Percentiles rank a stretch among this genome's conserved stretches.
These are phyloP conservation scores for Calocera viscosa DNA, from an alignment of 768 basidiomycete genomes.

Conservation along the genomic window DNA sequence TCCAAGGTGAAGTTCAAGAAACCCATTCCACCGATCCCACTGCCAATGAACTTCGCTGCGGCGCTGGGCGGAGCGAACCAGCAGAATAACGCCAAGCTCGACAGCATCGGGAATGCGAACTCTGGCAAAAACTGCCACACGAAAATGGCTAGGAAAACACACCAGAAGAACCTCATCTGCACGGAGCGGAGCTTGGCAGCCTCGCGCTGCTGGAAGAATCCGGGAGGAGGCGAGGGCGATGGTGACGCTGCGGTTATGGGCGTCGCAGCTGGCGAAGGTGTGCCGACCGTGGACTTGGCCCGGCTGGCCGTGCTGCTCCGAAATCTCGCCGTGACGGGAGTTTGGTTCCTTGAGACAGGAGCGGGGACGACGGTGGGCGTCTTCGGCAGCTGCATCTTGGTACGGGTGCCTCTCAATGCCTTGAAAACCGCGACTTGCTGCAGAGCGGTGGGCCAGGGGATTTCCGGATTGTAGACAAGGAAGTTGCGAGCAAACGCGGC, in stretches of 20 bases:
- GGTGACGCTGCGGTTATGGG: neutral
- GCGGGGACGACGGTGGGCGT: neutral
- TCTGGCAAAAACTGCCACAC: slow-evolving; percentile 2
- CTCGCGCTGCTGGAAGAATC: neutral
- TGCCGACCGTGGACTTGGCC: neutral
- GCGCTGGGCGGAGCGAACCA: neutral
- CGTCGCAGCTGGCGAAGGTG: neutral
- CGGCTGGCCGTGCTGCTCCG: neutral
- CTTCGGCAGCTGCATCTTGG: neutral
- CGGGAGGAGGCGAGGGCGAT: neutral
- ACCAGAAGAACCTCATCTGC: neutral
- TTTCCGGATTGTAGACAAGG: slow-evolving; percentile 3
- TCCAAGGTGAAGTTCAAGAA: slow-evolving; percentile 3
- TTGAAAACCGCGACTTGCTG: slow-evolving; percentile 7
- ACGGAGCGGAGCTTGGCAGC: neutral
- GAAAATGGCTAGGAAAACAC: neutral
- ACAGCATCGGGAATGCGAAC: slow-evolving; percentile 6
- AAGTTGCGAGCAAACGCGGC: slow-evolving; percentile 3
- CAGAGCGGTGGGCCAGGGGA: neutral
- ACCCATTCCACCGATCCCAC: slow-evolving; percentile 1
- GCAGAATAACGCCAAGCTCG: neutral
- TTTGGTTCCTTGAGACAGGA: neutral
- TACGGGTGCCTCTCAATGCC: neutral
- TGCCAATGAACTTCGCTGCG: slow-evolving; percentile 1
- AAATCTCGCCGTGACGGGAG: neutral